Percentiles rank a stretch among this genome's conserved stretches.
phyloP scores from a whole-genome alignment of 2,329 filamentous ascomycete species.

The Teratosphaeriaceae sp. region DNA sequence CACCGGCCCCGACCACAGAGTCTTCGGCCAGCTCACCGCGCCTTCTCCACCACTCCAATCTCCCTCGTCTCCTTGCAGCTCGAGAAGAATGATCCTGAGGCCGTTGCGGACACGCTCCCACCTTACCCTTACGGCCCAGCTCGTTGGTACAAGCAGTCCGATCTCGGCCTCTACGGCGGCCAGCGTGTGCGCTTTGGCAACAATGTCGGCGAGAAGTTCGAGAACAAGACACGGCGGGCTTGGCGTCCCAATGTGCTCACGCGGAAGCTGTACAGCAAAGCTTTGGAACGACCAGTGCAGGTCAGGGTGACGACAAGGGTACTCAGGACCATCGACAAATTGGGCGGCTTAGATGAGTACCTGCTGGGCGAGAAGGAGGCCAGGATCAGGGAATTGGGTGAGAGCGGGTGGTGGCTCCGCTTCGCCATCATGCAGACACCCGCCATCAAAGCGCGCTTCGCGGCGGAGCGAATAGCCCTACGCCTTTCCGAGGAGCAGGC shows the following conservation, averaged over 20 bases:
- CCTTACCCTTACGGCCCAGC: constrained; percentile 67
- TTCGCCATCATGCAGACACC: constrained; percentile 83
- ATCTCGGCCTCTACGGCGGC: constrained; percentile 49
- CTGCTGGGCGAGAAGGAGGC: constrained; percentile 71
- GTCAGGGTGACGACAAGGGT: constrained; percentile 64
- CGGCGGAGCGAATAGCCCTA: constrained; percentile 55
- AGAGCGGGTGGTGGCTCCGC: constrained; percentile 82
- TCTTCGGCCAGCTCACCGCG: constrained; percentile 16
- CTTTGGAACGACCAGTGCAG: constrained; percentile 57
- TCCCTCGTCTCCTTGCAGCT: constrained; percentile 22
- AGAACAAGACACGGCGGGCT: constrained; percentile 62
- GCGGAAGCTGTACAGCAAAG: constrained; percentile 60
- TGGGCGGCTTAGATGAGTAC: constrained; percentile 87
- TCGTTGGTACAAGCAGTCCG: constrained; percentile 70
- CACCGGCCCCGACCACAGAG: constrained; percentile 8
- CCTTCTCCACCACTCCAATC: constrained; percentile 27
- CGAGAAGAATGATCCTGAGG: constrained; percentile 26
- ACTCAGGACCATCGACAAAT: constrained; percentile 62
- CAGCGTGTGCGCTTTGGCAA: constrained; percentile 72
- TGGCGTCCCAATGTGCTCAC: constrained; percentile 69
- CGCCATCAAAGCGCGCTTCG: constrained; percentile 59
- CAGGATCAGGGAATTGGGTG: constrained; percentile 78
- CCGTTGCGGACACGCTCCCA: constrained; percentile 30
- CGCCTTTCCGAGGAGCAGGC: constrained; percentile 48
- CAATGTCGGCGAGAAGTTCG: constrained; percentile 61